phyloP scores from a whole-genome alignment of 2,329 filamentous ascomycete species.

The Fusarium sp. region DNA sequence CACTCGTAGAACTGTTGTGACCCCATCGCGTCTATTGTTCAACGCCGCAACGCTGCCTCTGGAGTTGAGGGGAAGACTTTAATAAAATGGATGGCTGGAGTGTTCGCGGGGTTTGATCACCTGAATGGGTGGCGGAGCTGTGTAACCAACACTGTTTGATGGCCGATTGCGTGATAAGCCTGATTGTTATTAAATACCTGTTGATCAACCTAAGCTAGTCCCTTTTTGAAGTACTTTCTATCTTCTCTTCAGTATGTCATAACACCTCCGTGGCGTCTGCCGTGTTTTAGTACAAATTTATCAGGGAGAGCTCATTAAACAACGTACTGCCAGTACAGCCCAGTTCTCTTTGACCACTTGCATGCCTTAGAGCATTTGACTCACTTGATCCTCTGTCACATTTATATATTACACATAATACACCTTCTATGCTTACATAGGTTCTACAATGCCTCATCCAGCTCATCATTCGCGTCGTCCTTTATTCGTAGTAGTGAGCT shows the following conservation, averaged over 20 bases:
- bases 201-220: not conserved
- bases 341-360: not conserved
- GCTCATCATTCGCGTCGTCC: not conserved
- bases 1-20: not conserved
- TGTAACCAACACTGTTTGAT: not conserved
- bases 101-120: not conserved
- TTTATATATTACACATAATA: not conserved
- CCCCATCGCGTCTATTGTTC: not conserved
- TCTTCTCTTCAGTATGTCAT: not conserved
- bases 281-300: not conserved
- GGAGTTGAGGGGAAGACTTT: not conserved
- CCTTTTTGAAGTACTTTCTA: not conserved
- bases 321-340: not conserved
- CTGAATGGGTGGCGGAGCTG: not conserved
- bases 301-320: not conserved
- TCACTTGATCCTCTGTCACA: not conserved
- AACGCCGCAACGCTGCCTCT: not conserved
- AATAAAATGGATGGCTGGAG: not conserved
- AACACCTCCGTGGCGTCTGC: not conserved
- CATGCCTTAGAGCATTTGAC: not conserved
- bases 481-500: constrained; percentile 42
- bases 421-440: not conserved
- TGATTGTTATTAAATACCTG: not conserved
- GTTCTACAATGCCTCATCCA: not conserved
- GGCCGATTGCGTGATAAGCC: not conserved